Base-by-base conservation (phyloP, 1,139 yeast species). In the Scheffersomyces cryptocercus region DNA sequence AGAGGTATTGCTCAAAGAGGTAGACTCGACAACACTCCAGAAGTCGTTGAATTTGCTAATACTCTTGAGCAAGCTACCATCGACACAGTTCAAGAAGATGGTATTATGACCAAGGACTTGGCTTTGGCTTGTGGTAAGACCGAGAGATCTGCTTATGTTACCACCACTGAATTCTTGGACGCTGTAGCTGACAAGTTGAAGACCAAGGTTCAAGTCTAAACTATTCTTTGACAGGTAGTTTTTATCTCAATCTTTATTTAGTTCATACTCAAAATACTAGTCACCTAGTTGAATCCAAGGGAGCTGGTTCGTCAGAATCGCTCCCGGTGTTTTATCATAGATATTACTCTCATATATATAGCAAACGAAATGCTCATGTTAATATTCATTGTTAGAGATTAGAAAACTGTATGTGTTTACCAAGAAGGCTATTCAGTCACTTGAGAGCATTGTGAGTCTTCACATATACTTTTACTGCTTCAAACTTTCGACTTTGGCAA, bases 1-100 rank as follows among this genome's bases (percentile, higher is more conserved):
- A 84, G 96, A 65, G 98, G 97, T 58, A 67, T 91, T 46, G 82
- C 82, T 54, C 95, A 87, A 75, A 88, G 98, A 73, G 98, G 97
- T 56, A 84, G 80, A 64, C 77, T 91, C 52, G 98, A 91, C 66
- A 68, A 69, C 42, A 89, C 96, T 37, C 95, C 93, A 29, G 93
- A 86, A 28, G 96, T 91, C 38, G 79, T 84, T 46, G 70, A 80
- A 51, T 91, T 91, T 62, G 97, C 89, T 50, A 74, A 85, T 61
- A 67, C 75, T 37, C 78, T 91, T 55, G 97, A 91, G 72, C 71
- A 75, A 62, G 93, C 96, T 40, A 88, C 91, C 42, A 68, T 89
- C 49, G 95, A 88, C 59, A 88, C 97, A 36, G 98, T 91, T 41
- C 81, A 84, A 45, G 75, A 75, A 42, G 97, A 90, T 60, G 87